A percentile compares a stretch with the other conserved stretches of the same genome.
Evolutionary conservation across 495 filamentous ascomycete genomes (phyloP).

Genomic region (Penicilliopsis zonata): DNA sequence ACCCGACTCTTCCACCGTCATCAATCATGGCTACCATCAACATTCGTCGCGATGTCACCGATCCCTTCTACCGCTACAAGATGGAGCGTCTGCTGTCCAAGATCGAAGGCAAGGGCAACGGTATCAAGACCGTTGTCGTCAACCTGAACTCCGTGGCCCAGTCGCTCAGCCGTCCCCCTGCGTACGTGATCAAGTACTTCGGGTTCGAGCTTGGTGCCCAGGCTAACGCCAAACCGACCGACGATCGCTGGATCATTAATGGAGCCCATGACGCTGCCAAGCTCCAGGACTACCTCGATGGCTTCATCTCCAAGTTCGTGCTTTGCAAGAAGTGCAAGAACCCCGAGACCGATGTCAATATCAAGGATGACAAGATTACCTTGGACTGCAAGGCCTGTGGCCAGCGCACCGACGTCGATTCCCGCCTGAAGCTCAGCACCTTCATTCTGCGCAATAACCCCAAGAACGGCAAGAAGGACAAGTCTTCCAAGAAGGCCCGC

Average conservation of each 20-base stretch:
- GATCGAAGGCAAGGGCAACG: constrained; percentile 98
- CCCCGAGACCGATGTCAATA: constrained; percentile 88
- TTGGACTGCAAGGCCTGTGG: constrained; percentile 99
- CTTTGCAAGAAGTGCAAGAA: constrained; percentile 99
- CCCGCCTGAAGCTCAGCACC: constrained; percentile 87
- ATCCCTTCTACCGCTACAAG: constrained; percentile 99
- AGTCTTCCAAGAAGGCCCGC: constrained; percentile 74
- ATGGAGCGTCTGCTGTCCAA: constrained; percentile 98
- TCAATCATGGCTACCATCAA: constrained; percentile 85
- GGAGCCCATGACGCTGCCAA: constrained; percentile 91
- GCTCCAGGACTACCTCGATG: constrained; percentile 96
- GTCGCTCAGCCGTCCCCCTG: constrained; percentile 81
- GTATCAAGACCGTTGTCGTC: constrained; percentile 92
- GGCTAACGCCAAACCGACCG: constrained; percentile 91
- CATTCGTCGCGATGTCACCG: constrained; percentile 95
- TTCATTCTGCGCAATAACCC: constrained; percentile 89
- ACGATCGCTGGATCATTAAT: constrained; percentile 99
- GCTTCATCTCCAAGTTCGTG: constrained; percentile 95
- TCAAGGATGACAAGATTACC: constrained; percentile 81
- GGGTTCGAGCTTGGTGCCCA: constrained; percentile 97
- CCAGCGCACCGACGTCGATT: constrained; percentile 79
- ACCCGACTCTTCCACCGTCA: constrained; percentile 39
- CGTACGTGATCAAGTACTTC: constrained; percentile 99
- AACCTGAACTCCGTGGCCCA: constrained; percentile 91
- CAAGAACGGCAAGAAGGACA: constrained; percentile 93